Evolutionary conservation across 148 eudicot species (phyloP), one percentile per base, ranked within the genome.

Genomic region (Chenopodium quinoa): DNA sequence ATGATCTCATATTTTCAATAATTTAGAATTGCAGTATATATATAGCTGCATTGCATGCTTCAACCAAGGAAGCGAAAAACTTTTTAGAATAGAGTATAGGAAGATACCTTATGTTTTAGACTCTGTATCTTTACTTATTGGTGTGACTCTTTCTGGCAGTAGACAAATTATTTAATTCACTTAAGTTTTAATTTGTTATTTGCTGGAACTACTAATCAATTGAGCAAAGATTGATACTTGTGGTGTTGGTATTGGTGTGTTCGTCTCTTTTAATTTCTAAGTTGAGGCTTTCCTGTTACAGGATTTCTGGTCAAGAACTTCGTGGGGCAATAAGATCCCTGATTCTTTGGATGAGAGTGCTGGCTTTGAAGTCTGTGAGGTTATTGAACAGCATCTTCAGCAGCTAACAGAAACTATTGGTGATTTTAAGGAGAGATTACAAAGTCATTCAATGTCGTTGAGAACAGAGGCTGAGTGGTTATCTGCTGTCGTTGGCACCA

Each of bases 371-470:
- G 70, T 62, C 73, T 77, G 77, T 82, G 77, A 80, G 76, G 83
- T 84, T 84, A 65, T 88, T 85, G 80, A 82, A 34, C 74, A 47
- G 76, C 88, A 84, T 78, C 80, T 93, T 82, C 91, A 87, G 84
- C 88, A 83, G 82, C 79, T 90, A 47, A 65, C 58, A 48, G 79
- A 80, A 82, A 89, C 82, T 48, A 81, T 92, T 81, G 87, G 76
- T 88, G 83, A 84, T 81, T 77, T 92, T 63, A 89, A 89, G 82
- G 92, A 86, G 77, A 80, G 83, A 68, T 71, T 96, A 62, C 73
- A 80, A 62, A 83, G 82, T 46, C 88, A 93, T 84, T 84, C 87
- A 12, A 70, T 54, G 60, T 84, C 85, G 58, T 77, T 92, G 77
- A 83, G 84, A 71, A 89, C 87, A 76, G 90, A 91, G 82, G 86